Conservation (phyloP, 768 basidiomycete species). For the Leucosporidium yakuticum region DNA sequence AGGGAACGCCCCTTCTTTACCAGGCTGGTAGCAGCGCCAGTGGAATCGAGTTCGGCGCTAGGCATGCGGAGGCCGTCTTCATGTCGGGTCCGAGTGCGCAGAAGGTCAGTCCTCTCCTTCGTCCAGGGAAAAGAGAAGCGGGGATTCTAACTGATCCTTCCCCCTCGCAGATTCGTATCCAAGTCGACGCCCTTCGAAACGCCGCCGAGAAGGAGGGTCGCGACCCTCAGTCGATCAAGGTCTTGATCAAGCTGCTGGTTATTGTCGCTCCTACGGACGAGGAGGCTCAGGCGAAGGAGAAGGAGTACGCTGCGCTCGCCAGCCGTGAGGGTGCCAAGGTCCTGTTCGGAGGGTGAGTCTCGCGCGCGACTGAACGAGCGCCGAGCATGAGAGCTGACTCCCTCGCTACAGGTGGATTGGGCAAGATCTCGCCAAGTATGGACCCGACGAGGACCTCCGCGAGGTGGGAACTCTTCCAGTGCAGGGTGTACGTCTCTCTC, state of each 20-base stretch:
- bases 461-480: not conserved
- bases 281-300: constrained; percentile 6
- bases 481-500: not conserved
- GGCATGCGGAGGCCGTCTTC: constrained; percentile 15
- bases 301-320: not conserved
- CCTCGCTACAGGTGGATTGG: not conserved
- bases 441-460: not conserved
- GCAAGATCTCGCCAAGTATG: not conserved
- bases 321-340: constrained; percentile 3
- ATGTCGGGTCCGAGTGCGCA: not conserved
- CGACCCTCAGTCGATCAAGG: constrained; percentile 11
- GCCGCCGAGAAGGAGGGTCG: not conserved
- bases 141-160: not conserved
- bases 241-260: not conserved
- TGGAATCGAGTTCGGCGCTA: constrained; percentile 2
- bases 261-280: constrained; percentile 7
- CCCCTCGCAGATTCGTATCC: not conserved
- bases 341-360: constrained; percentile 1
- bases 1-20: constrained; percentile 10
- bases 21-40: constrained; percentile 9
- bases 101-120: not conserved
- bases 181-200: not conserved
- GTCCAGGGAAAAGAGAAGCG: not conserved
- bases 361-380: no score
- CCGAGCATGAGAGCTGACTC: no score